A percentile compares a stretch with the other conserved stretches of the same genome.
These are phyloP conservation scores for Scenedesmus sp. DNA, from an alignment of 163 green algal genomes.

Conservation along the genomic window DNA sequence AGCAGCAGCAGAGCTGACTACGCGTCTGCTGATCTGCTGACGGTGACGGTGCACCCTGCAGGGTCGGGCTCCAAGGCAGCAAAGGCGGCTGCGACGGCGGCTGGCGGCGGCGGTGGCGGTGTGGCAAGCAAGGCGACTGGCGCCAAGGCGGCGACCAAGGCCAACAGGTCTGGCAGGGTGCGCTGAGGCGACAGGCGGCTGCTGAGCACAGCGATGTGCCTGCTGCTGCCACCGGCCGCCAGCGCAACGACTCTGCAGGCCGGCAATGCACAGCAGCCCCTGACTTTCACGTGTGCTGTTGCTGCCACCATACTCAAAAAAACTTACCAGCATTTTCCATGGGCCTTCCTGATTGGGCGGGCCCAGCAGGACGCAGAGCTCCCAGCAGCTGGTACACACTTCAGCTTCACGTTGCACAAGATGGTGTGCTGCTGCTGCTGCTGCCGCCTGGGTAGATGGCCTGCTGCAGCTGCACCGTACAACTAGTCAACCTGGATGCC, in stretches of 20 bases:
- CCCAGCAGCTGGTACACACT: no score
- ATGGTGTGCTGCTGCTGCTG: background rate
- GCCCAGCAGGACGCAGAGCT: background rate
- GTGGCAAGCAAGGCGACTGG: background rate
- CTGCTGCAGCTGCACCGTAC: background rate
- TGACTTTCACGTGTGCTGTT: no score
- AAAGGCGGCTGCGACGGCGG: constrained; percentile 27
- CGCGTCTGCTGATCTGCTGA: background rate
- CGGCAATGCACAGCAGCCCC: no score
- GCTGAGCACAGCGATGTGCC: background rate
- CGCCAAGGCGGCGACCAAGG: background rate
- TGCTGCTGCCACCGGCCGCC: background rate
- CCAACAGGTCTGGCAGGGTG: background rate
- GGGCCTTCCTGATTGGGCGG: no score
- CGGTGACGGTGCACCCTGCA: constrained; percentile 32
- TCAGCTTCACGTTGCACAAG: no score
- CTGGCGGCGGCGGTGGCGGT: background rate
- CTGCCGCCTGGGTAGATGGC: no score
- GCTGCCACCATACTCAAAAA: no score
- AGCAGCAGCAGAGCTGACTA: constrained; percentile 9
- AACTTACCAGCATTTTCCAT: no score
- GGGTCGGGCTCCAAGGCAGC: constrained; percentile 13
- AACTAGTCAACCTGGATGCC: background rate
- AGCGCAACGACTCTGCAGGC: no score
- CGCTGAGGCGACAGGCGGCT: background rate